Evolutionary conservation across 345 rosid species (phyloP).

Genomic region (Angophora floribunda): DNA sequence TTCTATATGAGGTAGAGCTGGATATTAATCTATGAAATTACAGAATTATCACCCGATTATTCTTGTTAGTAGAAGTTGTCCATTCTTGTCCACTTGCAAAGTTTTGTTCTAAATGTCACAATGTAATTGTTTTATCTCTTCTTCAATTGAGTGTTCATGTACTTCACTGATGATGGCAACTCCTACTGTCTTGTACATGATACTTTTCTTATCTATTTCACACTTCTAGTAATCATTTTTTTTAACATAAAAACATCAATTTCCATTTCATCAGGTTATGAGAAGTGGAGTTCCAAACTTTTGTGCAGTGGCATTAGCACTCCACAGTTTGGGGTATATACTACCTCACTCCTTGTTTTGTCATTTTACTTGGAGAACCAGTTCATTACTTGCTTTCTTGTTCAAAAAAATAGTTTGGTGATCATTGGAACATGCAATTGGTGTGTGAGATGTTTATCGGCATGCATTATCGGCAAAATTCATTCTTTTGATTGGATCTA

Average conservation of each 20-base stretch:
- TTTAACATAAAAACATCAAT: not conserved
- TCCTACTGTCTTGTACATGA: not conserved
- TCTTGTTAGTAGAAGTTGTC: not conserved
- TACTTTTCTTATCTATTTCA: not conserved
- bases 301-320: slow-evolving; percentile 88
- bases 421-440: not conserved
- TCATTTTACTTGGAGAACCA: not conserved
- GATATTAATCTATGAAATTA: not conserved
- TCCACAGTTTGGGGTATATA: slow-evolving; percentile 67
- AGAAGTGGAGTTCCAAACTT: slow-evolving; percentile 92
- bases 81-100: not conserved
- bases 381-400: not conserved
- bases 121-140: not conserved
- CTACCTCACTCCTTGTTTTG: not conserved
- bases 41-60: not conserved
- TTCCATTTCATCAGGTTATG: slow-evolving; percentile 42
- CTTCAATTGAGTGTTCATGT: not conserved
- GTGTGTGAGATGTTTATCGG: not conserved
- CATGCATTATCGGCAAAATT: not conserved
- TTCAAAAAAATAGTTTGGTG: not conserved
- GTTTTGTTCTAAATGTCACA: not conserved
- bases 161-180: not conserved
- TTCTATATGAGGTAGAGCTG: not conserved
- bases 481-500: not conserved
- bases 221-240: not conserved